Conservation (phyloP, 2,329 filamentous ascomycete genomes). For the Botrytis elliptica region DNA sequence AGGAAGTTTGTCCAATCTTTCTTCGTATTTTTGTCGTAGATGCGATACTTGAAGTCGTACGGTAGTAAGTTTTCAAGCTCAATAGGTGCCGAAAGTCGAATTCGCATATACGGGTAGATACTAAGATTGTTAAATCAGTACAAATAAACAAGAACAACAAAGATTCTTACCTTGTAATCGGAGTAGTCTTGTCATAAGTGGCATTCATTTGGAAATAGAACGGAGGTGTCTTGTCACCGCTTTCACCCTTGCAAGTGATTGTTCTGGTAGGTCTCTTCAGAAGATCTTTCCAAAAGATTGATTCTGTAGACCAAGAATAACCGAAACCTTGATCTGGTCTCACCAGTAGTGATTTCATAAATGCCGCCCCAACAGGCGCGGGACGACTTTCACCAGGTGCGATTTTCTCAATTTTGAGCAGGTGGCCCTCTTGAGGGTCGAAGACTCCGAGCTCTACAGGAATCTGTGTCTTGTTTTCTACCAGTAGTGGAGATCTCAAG, state of each 20-base stretch:
- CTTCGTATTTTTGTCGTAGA: constrained; percentile 98
- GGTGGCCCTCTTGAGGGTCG: constrained; percentile 79
- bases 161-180: constrained; percentile 63
- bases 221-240: constrained; percentile 70
- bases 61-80: constrained; percentile 93
- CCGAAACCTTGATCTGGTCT: constrained; percentile 95
- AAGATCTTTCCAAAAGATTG: constrained; percentile 89
- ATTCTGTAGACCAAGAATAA: constrained; percentile 90
- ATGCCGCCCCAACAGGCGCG: constrained; percentile 88
- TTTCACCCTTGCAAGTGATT: constrained; percentile 83
- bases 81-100: constrained; percentile 87
- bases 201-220: constrained; percentile 98
- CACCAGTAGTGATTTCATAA: constrained; percentile 81
- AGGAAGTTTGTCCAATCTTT: constrained; percentile 99
- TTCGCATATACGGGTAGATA: constrained; percentile 89
- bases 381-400: constrained; percentile 86
- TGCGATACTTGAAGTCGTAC: constrained; percentile 98
- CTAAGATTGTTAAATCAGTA: constrained; percentile 46
- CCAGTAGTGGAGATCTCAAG: constrained; percentile 82
- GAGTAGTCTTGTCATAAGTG: constrained; percentile 78
- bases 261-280: constrained; percentile 81
- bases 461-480: constrained; percentile 97
- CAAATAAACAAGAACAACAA: background rate
- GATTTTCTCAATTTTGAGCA: constrained; percentile 98
- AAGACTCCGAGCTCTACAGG: constrained; percentile 92